Conservation (phyloP, 1,139 yeast genomes). For the Hemisphaericaspora subhashii region DNA sequence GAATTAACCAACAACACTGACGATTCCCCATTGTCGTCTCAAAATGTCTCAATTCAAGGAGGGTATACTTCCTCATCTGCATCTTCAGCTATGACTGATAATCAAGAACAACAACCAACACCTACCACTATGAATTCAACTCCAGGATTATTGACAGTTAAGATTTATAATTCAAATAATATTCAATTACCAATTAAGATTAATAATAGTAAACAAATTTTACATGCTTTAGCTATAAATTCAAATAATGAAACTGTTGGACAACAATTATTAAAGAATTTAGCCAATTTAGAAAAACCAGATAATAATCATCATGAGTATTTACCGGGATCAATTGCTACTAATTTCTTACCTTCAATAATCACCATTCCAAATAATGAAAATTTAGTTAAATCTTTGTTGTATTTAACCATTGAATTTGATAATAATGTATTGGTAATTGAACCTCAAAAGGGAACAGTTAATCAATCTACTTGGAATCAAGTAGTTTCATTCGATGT, state of each 20-base stretch:
- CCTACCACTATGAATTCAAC: slow-evolving; percentile 17
- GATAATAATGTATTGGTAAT: slow-evolving; percentile 83
- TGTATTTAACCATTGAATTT: slow-evolving; percentile 72
- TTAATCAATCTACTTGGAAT: slow-evolving; percentile 62
- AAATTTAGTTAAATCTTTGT: slow-evolving; percentile 52
- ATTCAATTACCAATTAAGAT: slow-evolving; percentile 62
- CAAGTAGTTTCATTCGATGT: slow-evolving; percentile 92
- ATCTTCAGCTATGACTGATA: slow-evolving; percentile 6
- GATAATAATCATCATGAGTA: slow-evolving; percentile 19
- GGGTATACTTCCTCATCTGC: slow-evolving; percentile 8
- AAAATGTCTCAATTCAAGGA: slow-evolving; percentile 8
- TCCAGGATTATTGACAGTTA: slow-evolving; percentile 73
- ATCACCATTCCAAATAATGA: slow-evolving; percentile 57
- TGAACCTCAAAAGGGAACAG: slow-evolving; percentile 75
- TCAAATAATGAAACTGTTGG: slow-evolving; percentile 43
- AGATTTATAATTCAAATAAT: slow-evolving; percentile 61
- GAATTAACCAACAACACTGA: slow-evolving; percentile 6
- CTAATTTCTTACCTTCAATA: slow-evolving; percentile 62
- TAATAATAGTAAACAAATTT: slow-evolving; percentile 51
- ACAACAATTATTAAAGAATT: slow-evolving; percentile 34
- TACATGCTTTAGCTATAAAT: slow-evolving; percentile 52
- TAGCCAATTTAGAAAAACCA: slow-evolving; percentile 24
- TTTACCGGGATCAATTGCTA: slow-evolving; percentile 34
- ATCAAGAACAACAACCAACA: slow-evolving; percentile 6
- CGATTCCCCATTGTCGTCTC: slow-evolving; percentile 11